Base-by-base conservation (phyloP, 2,329 filamentous ascomycete species). In the Aspergillus chevalieri region DNA sequence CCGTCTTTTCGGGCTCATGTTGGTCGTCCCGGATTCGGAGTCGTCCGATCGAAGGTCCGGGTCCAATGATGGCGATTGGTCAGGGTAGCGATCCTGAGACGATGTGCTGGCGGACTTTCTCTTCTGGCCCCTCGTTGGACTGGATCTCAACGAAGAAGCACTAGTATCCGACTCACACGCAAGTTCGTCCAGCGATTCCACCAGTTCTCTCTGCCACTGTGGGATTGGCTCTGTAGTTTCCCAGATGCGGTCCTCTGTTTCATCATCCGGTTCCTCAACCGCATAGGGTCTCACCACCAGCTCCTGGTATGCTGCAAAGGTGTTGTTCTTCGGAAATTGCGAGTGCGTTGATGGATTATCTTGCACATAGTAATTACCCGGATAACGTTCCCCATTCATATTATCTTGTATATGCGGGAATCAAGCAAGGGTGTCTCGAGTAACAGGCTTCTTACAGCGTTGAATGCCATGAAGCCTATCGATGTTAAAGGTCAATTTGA, bases 241-340 rank as follows among this genome's bases (percentile, higher is more conserved):
- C 38, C 43, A 15, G 9, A 30, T 15, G 3, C 7, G 21, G 12
- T 33, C 7, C 44, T 43, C 39, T 6, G 57, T 36, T 2, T 66
- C 61, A 30, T 67, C 64, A 14, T 63, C 62, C 6, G 66, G 63
- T 44, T 70, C 67, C 50, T 69, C 67, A n/a, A 70, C 61, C 22
- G 57, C 65, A 53, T 73, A 73, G 14, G 72, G 72, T 17, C 56
- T 61, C 17, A 73, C 55, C 3, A 68, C 58, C 60, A 10, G 60
- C 52, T 46, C 64, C 55, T 26, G 38, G 9, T 12, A 9, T 4
- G 15, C 10, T 21, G 17, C 14, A 15, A 19, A 19, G 10, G 38
- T 41, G 7, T 41, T 15, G 10, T 41, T 19, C 10, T 41, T 19
- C 7, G 17, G 17, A 22, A 10, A 41, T 12, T 22, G 15, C 17